Evolutionary conservation across 2,329 filamentous ascomycete genomes (phyloP).

Genomic region (Fusarium penzigii): DNA sequence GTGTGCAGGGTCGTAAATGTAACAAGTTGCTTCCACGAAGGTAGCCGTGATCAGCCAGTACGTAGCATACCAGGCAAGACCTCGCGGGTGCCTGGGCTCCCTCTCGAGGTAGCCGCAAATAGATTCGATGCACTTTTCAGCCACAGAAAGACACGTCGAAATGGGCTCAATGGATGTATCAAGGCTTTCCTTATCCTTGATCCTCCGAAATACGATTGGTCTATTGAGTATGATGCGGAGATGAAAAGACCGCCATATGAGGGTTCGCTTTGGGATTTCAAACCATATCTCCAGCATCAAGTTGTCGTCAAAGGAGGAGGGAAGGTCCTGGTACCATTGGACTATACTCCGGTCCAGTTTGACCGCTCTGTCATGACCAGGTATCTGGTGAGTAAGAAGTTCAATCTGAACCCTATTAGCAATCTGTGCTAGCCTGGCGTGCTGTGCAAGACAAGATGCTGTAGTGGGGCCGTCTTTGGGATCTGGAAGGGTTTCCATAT

Average conservation of each 20-base stretch:
- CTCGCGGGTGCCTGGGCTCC: slow-evolving; percentile 1
- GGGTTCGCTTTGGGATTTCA: slow-evolving; percentile 15
- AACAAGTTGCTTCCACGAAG: slow-evolving; percentile 19
- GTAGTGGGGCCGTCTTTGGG: slow-evolving; percentile 8
- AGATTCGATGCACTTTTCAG: slow-evolving; percentile 9
- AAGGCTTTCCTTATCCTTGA: slow-evolving; percentile 2
- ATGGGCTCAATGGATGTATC: slow-evolving; percentile 3
- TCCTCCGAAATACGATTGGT: slow-evolving; percentile 11
- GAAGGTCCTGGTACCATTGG: slow-evolving; percentile 6
- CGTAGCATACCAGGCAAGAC: slow-evolving; percentile 19
- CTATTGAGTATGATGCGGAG: slow-evolving; percentile 16
- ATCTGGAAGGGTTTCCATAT: slow-evolving; percentile 11
- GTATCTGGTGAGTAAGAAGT: slow-evolving; percentile 17
- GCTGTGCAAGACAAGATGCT: slow-evolving; percentile 15
- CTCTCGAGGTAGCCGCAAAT: slow-evolving; percentile 11
- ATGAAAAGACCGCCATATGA: slow-evolving; percentile 17
- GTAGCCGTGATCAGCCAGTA: slow-evolving; percentile 18
- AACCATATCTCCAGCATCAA: slow-evolving; percentile 5
- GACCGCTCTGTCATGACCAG: slow-evolving; percentile 4
- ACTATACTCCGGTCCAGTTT: slow-evolving; percentile 6
- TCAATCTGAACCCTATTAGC: slow-evolving; percentile 17
- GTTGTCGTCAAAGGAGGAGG: slow-evolving; percentile 7
- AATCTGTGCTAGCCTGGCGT: slow-evolving; percentile 13
- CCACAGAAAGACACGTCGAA: slow-evolving; percentile 7
- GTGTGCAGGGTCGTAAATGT: slow-evolving; percentile 13